phyloP scores from a whole-genome alignment of 2,329 filamentous ascomycete species.

The Chaetomiaceae sp. region DNA sequence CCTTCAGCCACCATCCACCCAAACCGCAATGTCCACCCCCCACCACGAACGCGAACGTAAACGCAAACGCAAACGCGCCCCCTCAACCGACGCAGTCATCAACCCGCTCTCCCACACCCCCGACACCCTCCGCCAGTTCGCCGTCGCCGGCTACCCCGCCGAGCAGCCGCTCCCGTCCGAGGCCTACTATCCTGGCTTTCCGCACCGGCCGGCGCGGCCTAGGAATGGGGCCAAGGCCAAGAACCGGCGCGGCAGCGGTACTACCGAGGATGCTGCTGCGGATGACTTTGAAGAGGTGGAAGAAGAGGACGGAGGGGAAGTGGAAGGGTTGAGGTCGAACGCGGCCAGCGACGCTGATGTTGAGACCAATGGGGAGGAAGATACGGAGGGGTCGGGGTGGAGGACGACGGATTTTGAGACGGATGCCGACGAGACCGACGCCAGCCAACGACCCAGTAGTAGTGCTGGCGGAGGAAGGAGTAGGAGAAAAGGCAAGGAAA shows the following conservation, averaged over 20 bases:
- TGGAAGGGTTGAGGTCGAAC: not conserved
- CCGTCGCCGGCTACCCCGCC: slow-evolving; percentile 48
- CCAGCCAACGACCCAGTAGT: not conserved
- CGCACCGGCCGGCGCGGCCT: slow-evolving; percentile 38
- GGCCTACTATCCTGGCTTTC: slow-evolving; percentile 42
- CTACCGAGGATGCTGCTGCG: not conserved
- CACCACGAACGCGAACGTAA: slow-evolving; percentile 28
- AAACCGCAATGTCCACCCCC: not conserved
- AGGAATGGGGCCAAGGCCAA: not conserved
- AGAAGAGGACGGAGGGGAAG: not conserved
- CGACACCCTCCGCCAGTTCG: slow-evolving; percentile 48
- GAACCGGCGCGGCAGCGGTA: not conserved
- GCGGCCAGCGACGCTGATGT: slow-evolving; percentile 11
- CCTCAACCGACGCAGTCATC: slow-evolving; percentile 35
- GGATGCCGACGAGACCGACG: slow-evolving; percentile 19
- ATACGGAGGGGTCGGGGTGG: not conserved
- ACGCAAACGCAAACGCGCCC: slow-evolving; percentile 36
- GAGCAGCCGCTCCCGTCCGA: slow-evolving; percentile 40
- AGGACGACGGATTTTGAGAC: slow-evolving; percentile 11
- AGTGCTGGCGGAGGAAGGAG: not conserved
- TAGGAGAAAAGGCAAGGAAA: not conserved
- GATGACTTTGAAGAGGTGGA: not conserved
- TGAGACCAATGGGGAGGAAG: slow-evolving; percentile 9
- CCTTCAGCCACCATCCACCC: not conserved
- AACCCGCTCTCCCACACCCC: slow-evolving; percentile 55